These are phyloP conservation scores for Cytospora leucostoma DNA, from an alignment of 2,329 filamentous ascomycete species.

Conservation along the genomic window DNA sequence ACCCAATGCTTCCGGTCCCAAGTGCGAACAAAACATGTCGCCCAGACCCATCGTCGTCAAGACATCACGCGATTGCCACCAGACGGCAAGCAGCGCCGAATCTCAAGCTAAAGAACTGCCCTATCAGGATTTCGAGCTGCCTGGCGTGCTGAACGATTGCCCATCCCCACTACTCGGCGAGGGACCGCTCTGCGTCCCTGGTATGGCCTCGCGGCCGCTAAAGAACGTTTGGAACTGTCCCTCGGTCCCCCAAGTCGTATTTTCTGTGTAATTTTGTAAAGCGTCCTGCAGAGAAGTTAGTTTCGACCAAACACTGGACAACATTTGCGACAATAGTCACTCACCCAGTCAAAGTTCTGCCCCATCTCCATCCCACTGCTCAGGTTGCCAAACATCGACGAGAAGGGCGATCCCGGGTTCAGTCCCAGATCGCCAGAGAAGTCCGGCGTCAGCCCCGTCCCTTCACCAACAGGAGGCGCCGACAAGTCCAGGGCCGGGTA, in stretches of 20 bases:
- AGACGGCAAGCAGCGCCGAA: neutral
- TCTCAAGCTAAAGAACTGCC: neutral
- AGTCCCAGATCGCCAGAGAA: conserved; percentile 40
- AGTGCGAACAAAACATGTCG: neutral
- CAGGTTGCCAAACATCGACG: conserved; percentile 54
- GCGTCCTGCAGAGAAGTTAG: conserved; percentile 45
- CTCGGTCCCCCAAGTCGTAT: conserved; percentile 54
- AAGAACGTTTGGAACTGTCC: conserved; percentile 55
- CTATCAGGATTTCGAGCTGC: conserved; percentile 21
- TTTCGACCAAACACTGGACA: conserved; percentile 31
- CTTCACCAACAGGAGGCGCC: conserved; percentile 33
- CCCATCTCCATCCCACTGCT: conserved; percentile 48
- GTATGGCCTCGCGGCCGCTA: conserved; percentile 32
- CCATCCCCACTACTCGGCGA: conserved; percentile 26
- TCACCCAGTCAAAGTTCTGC: conserved; percentile 61
- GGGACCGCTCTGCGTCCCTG: conserved; percentile 9
- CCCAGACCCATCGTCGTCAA: neutral
- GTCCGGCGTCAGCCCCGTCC: conserved; percentile 41
- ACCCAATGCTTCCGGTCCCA: neutral
- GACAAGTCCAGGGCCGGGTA: conserved; percentile 50
- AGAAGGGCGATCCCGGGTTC: conserved; percentile 49
- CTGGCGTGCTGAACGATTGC: conserved; percentile 25
- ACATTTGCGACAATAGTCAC: conserved; percentile 30
- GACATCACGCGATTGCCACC: neutral
- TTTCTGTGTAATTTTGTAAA: conserved; percentile 60